Base-by-base conservation (phyloP, 192 early-diverging fungal genomes). In the Backusella tarrabulga region DNA sequence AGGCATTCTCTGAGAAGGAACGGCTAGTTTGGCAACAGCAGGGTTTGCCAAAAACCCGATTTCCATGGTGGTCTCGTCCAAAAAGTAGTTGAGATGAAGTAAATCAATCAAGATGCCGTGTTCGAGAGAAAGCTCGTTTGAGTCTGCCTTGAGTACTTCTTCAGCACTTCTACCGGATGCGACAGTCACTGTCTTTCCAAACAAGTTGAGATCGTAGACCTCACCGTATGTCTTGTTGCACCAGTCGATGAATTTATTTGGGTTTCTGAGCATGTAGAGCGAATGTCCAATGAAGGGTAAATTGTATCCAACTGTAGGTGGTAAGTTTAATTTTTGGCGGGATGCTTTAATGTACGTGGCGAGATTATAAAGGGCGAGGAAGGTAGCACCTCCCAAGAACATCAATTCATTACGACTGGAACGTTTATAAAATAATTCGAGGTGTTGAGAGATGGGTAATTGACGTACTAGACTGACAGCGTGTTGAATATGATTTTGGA, bases 21-120 rank as follows among this genome's bases (percentile, higher is more conserved):
- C 7, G 7, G 74, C 23, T n/a, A 34, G 2, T 34, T 72, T 69
- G n/a, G 74, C 74, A 21, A 76, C 67, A 15, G 32, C 11, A 23
- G 78, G 78, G 56, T 79, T 79, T 6, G 67, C 78, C 1, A 21
- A n/a, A 11, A 79, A 75, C 14, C 68, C 78, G n/a, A 79, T 74
- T 15, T 75, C 67, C 44, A 79, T 69, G 11, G 73, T 75, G 7
- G 23, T 68, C 8, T 38, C 1, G 23, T 75, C 68, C 14, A 75
- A 67, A 17, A 71, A 68, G 29, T 79, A 79, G 19, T 79, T 32
- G 9, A 79, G 36, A 50, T 79, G 69, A 63, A 79, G 74, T 2
- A 73, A 34, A 44, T 79, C 78, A 72, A 35, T 23, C 34, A 44
- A 35, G 15, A 78, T 44, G 26, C 78, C 78, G 9, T 79, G 38